phyloP scores from a whole-genome alignment of 2,329 filamentous ascomycete genomes.

The Diaporthe batatas region DNA sequence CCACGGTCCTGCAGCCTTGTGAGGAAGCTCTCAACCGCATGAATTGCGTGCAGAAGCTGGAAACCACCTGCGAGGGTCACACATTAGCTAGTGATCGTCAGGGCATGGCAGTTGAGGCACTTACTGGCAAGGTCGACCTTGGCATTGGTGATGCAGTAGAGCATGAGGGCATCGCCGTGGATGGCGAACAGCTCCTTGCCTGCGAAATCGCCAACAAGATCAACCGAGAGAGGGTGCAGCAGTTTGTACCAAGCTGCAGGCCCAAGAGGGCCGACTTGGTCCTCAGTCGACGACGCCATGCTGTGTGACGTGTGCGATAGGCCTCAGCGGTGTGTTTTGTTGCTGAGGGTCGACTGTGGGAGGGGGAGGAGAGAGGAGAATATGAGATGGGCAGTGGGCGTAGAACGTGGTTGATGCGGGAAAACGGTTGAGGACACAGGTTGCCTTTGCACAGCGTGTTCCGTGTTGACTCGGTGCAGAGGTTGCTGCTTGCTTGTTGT shows the following conservation, averaged over 20 bases:
- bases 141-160: conserved; percentile 72
- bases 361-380: neutral
- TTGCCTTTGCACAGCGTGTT: neutral
- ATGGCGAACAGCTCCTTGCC: conserved; percentile 80
- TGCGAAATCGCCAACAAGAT: conserved; percentile 81
- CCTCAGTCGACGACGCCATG: conserved; percentile 32
- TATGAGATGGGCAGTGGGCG: neutral
- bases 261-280: neutral
- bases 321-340: conserved; percentile 3
- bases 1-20: conserved; percentile 70
- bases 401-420: neutral
- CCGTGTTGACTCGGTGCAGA: conserved; percentile 26
- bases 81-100: neutral
- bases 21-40: conserved; percentile 77
- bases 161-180: conserved; percentile 79
- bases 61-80: conserved; percentile 65
- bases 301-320: neutral
- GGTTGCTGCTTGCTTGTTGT: neutral
- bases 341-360: conserved; percentile 20
- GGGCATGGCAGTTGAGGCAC: conserved; percentile 27
- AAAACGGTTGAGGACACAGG: neutral
- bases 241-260: conserved; percentile 42
- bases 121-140: conserved; percentile 73
- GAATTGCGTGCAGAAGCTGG: conserved; percentile 78
- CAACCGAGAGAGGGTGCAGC: conserved; percentile 58